Conservation (phyloP, 1,284 basidiomycete species). For the Inonotus obliquus region DNA sequence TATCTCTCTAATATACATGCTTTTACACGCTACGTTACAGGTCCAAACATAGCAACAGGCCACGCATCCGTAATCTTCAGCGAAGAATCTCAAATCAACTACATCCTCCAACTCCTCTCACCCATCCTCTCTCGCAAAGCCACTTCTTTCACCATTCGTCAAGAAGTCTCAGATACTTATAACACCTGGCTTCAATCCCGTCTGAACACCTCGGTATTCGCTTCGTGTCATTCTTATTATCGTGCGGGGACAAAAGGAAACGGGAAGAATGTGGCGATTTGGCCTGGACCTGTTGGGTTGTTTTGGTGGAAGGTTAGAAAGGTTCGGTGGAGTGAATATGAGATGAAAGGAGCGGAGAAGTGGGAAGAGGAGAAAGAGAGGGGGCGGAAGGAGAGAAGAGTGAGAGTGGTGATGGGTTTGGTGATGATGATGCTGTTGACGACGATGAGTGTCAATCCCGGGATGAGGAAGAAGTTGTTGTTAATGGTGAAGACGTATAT, state of each 20-base stretch:
- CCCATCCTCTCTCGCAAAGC: conserved; percentile 27
- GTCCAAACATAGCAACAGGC: conserved; percentile 30
- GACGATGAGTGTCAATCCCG: too few species aligned
- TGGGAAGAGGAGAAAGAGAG: conserved; percentile 24
- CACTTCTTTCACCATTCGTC: conserved; percentile 25
- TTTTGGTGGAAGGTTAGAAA: conserved; percentile 30
- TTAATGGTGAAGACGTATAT: background rate
- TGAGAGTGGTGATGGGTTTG: background rate
- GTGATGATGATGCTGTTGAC: background rate
- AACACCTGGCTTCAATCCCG: conserved; percentile 25
- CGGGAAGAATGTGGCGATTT: conserved; percentile 27
- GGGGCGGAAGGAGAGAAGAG: background rate
- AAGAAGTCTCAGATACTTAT: conserved; percentile 26
- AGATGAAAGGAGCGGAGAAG: conserved; percentile 24
- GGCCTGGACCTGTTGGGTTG: conserved; percentile 27
- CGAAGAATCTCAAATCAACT: conserved; percentile 28
- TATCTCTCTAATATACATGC: background rate
- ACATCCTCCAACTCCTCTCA: conserved; percentile 28
- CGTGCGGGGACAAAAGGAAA: conserved; percentile 17
- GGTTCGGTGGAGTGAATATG: conserved; percentile 27
- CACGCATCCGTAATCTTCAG: conserved; percentile 30
- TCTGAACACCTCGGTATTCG: conserved; percentile 23
- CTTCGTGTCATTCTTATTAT: conserved; percentile 28
- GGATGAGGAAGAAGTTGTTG: background rate
- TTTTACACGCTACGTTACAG: background rate